Evolutionary conservation across 441 rosid genomes (phyloP).

Genomic region (Raphanus hybrid): DNA sequence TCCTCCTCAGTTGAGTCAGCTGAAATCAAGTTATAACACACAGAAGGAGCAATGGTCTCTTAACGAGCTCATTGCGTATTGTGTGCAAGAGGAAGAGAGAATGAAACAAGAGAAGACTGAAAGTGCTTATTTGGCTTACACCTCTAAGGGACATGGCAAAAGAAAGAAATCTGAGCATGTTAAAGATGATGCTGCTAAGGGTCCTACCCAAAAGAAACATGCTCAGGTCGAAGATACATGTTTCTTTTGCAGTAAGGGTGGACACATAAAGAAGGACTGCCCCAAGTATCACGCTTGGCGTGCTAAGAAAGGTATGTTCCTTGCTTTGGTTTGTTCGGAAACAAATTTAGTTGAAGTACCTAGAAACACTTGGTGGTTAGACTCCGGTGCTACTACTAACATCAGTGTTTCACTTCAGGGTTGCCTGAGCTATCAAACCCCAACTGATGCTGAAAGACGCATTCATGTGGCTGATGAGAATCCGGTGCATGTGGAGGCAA

Average conservation of each 20-base stretch:
- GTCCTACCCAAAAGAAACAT: not conserved
- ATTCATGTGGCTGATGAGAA: not conserved
- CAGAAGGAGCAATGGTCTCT: not conserved
- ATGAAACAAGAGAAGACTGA: not conserved
- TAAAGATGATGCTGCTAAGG: not conserved
- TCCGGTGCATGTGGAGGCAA: not conserved
- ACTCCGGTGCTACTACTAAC: not conserved
- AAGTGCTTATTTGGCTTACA: not conserved
- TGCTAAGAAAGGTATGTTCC: conserved; percentile 7
- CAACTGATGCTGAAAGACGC: not conserved
- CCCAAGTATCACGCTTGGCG: not conserved
- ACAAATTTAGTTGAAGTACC: conserved; percentile 6
- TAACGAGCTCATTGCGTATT: not conserved
- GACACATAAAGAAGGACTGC: conserved; percentile 4
- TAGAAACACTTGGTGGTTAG: not conserved
- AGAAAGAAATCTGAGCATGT: not conserved
- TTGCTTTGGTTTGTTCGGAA: not conserved
- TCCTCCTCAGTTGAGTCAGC: not conserved
- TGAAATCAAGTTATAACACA: not conserved
- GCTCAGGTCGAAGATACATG: conserved; percentile 1
- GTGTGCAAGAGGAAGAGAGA: not conserved
- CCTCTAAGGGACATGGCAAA: not conserved
- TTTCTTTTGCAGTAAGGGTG: conserved; percentile 2
- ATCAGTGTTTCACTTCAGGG: not conserved
- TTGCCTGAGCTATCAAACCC: not conserved